phyloP scores from a whole-genome alignment of 225 moss, liverwort and hornwort species.

The Climacium dendroides region DNA sequence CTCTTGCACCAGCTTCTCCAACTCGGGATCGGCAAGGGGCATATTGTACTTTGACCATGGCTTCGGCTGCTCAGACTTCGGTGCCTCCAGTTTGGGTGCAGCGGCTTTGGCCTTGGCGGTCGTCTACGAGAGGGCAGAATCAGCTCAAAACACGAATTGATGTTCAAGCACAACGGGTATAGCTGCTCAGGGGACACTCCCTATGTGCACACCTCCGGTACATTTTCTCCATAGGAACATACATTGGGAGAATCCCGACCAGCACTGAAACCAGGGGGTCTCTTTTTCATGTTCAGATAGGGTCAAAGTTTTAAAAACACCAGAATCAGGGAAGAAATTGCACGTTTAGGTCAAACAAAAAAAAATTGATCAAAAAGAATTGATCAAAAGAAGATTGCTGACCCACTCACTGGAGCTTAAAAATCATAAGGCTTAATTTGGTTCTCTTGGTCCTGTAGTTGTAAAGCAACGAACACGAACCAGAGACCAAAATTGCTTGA shows the following conservation, averaged over 20 bases:
- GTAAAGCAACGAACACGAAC: not conserved
- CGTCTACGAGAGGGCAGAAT: not conserved
- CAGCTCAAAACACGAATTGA: not conserved
- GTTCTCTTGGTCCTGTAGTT: not conserved
- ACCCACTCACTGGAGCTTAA: not conserved
- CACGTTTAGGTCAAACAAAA: not conserved
- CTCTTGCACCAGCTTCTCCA: constrained; percentile 45
- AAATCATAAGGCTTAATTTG: not conserved
- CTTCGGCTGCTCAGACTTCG: constrained; percentile 20
- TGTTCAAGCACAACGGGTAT: not conserved
- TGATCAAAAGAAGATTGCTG: not conserved
- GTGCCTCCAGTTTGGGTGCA: constrained; percentile 20
- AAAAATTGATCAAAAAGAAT: not conserved
- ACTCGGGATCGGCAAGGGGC: constrained; percentile 40
- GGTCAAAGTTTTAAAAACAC: not conserved
- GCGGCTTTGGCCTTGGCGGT: constrained; percentile 10
- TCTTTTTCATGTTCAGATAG: not conserved
- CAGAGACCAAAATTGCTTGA: not conserved
- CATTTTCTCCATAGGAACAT: not conserved
- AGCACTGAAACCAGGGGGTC: not conserved
- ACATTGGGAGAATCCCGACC: not conserved
- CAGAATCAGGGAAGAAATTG: not conserved
- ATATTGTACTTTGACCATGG: constrained; percentile 38
- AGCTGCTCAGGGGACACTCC: not conserved
- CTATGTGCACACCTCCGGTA: not conserved